Evolutionary conservation across 2,329 filamentous ascomycete species (phyloP), one percentile per base, ranked within the genome.

Genomic region (Talaromyces sp.): DNA sequence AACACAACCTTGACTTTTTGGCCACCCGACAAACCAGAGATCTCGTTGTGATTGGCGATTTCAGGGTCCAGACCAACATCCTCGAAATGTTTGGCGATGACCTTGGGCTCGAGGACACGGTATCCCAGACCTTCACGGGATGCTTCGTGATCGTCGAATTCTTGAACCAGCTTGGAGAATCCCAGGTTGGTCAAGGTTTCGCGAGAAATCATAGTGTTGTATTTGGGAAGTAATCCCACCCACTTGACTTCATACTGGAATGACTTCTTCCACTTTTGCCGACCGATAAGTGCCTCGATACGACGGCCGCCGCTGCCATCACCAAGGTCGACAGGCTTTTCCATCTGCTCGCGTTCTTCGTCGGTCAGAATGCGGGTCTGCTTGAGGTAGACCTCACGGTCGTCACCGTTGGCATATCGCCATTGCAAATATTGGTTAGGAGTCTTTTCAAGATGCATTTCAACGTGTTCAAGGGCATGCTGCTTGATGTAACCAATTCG

Each of bases 401-500:
- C 95, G 69, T 98, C 95, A 72, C 95, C 95, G 72, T 98, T 92
- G 70, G 91, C 91, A 74, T 98, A 99, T 70, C 95, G 91, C 95
- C 95, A 99, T 79, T 98, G 95, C 36, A 99, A 85, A 73, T 99
- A 99, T 79, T 99, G 95, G 76, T 96, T 98, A 47, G 95, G 95
- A 0, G 95, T 99, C 86, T 99, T 99, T 79, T 99, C 95, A 69
- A 98, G 82, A 73, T 99, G 95, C 93, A 97, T 96, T 80, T 99
- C 93, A 11, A 99, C 95, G 85, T 99, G 95, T 82, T 99, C 95
- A 13, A 99, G 84, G 52, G 95, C 95, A 77, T 99, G 95, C 81
- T 99, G 95, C 82, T 98, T 98, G 82, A 99, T 98, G 82, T 99
- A 99, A 59, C 95, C 95, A 70, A 99, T 97, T 83, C 95, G 93